These are phyloP conservation scores for Linderniella brevidens DNA, from an alignment of 257 asterid genomes.

Conservation along the genomic window DNA sequence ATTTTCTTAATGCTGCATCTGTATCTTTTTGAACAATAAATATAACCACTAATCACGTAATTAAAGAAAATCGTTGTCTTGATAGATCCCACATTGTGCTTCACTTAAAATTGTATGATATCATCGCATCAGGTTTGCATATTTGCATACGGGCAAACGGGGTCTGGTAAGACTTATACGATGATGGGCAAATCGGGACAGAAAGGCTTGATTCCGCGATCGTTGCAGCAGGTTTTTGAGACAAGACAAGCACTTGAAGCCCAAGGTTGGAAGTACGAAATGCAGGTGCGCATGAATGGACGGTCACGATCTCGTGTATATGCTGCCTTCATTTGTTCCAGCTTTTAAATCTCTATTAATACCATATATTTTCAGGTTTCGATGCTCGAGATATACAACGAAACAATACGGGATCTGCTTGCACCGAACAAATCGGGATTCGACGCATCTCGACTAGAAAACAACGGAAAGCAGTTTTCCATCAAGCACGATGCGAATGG, in stretches of 20 bases:
- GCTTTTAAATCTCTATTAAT: no score
- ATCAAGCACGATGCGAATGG: slow-evolving; percentile 81
- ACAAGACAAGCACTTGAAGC: slow-evolving; percentile 64
- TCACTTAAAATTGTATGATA: background rate
- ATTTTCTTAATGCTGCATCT: no score
- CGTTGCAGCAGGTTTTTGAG: slow-evolving; percentile 84
- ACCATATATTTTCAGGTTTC: slow-evolving; percentile 38
- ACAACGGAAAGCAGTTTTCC: slow-evolving; percentile 53
- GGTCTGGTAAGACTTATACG: slow-evolving; percentile 90
- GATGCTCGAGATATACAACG: slow-evolving; percentile 97
- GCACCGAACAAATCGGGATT: slow-evolving; percentile 38
- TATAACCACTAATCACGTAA: no score
- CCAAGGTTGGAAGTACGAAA: slow-evolving; percentile 97
- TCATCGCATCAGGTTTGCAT: slow-evolving; percentile 57
- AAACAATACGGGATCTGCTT: slow-evolving; percentile 70
- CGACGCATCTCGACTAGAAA: slow-evolving; percentile 47
- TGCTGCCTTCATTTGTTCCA: background rate
- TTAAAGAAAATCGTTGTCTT: no score
- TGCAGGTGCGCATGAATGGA: slow-evolving; percentile 54
- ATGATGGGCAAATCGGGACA: slow-evolving; percentile 95
- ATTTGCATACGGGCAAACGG: slow-evolving; percentile 97
- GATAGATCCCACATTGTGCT: no score
- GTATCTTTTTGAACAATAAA: no score
- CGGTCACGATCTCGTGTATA: background rate
- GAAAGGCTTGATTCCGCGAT: slow-evolving; percentile 88